Base-by-base conservation (phyloP, 78 protist species). In the Dictyostelium brefeldianum region DNA sequence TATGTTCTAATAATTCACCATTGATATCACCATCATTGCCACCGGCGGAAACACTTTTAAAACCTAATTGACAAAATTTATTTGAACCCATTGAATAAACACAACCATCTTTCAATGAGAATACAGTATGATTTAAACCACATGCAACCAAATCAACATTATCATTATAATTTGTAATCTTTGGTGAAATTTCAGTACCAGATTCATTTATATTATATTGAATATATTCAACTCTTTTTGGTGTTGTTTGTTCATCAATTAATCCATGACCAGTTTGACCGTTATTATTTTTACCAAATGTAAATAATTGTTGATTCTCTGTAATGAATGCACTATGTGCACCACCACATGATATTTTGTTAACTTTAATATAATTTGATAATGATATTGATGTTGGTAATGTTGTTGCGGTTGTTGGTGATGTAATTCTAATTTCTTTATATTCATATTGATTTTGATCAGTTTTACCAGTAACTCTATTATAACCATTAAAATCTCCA, bases 201-300 rank as follows among this genome's bases (percentile, higher is more conserved):
- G 50, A 31, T 29, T 22, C 43, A 2, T 69, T 10, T n/a, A 20
- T 41, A 25, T 78, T 65, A 67, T 67, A 67, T 31, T 67, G 75
- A 31, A 31, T 25, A 31, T 67, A 67, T 29, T 27, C 15, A 22
- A 90, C 89, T 41, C n/a, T 59, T 20, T 20, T 53, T 25, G 95
- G 90, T 18, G 51, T 6, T 14, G 11, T 3, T n/a, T 14, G 20
- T 22, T 89, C 80, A 18, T 25, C n/a, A 14, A 69, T 22, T 12
- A 67, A 50, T 11, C 54, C 56, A 4, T 56, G 87, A 18, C 95
- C 95, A 0, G 81, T 22, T 29, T 91, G 95, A n/a, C 95, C 95
- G n/a, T 43, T 56, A 41, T 91, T 82, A 22, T 62, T 62, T 54
- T 89, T 43, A 43, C 95, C 95, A 78, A 91, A 91, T 20, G 95